These are phyloP conservation scores for Capsella rubella DNA, from an alignment of 441 rosid species.

Conservation along the genomic window DNA sequence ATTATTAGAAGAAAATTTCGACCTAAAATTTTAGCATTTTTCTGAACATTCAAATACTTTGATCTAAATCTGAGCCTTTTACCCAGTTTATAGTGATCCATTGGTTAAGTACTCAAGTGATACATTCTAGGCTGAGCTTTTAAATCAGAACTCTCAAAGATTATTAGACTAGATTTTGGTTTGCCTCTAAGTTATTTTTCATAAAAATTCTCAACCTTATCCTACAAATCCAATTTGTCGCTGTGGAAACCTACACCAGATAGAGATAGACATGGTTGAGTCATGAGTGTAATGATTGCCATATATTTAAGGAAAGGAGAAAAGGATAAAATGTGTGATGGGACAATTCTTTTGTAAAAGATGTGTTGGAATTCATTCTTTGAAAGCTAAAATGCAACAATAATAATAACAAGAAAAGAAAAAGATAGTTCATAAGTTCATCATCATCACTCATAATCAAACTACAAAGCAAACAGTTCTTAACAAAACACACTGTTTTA, in stretches of 20 bases:
- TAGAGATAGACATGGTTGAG: conserved; percentile 5
- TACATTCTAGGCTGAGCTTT: background rate
- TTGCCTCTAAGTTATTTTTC: background rate
- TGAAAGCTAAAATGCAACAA: conserved; percentile 23
- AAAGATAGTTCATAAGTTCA: background rate
- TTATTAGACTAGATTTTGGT: background rate
- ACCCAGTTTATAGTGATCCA: background rate
- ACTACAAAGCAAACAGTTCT: conserved; percentile 26
- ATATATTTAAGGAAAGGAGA: conserved; percentile 15
- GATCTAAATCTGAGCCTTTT: background rate
- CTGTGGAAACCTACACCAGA: conserved; percentile 22
- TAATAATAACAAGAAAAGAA: background rate
- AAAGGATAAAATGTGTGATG: conserved; percentile 7
- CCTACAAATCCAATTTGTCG: conserved; percentile 4
- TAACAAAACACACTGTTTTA: conserved; percentile 35
- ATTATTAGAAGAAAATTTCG: background rate
- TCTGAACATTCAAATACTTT: background rate
- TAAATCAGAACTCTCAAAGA: background rate
- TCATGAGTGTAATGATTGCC: conserved; percentile 26
- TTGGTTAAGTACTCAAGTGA: background rate
- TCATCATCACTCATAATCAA: conserved; percentile 2
- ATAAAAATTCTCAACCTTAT: background rate
- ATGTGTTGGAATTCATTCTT: background rate
- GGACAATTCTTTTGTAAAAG: background rate
- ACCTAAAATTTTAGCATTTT: background rate